Evolutionary conservation across 2,329 filamentous ascomycete species (phyloP).

Genomic region (Tolypocladium tundrense): DNA sequence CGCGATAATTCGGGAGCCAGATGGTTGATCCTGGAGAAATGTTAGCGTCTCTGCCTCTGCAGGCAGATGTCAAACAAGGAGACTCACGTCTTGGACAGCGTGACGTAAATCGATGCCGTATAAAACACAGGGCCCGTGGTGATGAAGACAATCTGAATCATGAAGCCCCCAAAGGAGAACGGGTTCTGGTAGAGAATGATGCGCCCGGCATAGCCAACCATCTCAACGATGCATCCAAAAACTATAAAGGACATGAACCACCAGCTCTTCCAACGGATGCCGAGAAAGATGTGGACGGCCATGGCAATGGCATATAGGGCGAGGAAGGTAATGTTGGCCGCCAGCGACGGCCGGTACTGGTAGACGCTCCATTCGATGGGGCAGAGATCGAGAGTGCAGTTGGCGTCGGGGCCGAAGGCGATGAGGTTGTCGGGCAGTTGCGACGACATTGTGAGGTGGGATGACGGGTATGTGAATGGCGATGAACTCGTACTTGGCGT

Average conservation of each 20-base stretch:
- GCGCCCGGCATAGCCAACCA: slow-evolving; percentile 51
- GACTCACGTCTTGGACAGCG: slow-evolving; percentile 31
- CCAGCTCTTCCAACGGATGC: slow-evolving; percentile 27
- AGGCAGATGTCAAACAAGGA: neutral
- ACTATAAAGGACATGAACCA: slow-evolving; percentile 38
- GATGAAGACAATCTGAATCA: slow-evolving; percentile 46
- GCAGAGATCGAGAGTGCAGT: slow-evolving; percentile 37
- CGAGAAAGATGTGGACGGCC: slow-evolving; percentile 26
- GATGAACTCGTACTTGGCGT: too few relatives aligned
- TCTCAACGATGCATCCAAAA: slow-evolving; percentile 43
- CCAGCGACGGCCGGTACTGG: slow-evolving; percentile 28
- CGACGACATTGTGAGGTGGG: neutral
- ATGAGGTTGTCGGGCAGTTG: slow-evolving; percentile 2
- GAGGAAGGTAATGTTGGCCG: slow-evolving; percentile 35
- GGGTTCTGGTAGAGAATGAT: slow-evolving; percentile 45
- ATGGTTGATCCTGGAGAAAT: slow-evolving; percentile 22
- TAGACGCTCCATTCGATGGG: slow-evolving; percentile 29
- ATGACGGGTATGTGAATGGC: neutral
- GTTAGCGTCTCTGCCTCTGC: slow-evolving; percentile 1
- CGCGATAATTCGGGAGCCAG: slow-evolving; percentile 28
- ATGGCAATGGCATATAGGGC: slow-evolving; percentile 31
- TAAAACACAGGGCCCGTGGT: slow-evolving; percentile 33
- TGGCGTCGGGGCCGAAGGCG: slow-evolving; percentile 30
- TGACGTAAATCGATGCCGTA: slow-evolving; percentile 55
- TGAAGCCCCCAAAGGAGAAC: slow-evolving; percentile 46